phyloP scores from a whole-genome alignment of 495 filamentous ascomycete species.

The Neurospora tetraspora region DNA sequence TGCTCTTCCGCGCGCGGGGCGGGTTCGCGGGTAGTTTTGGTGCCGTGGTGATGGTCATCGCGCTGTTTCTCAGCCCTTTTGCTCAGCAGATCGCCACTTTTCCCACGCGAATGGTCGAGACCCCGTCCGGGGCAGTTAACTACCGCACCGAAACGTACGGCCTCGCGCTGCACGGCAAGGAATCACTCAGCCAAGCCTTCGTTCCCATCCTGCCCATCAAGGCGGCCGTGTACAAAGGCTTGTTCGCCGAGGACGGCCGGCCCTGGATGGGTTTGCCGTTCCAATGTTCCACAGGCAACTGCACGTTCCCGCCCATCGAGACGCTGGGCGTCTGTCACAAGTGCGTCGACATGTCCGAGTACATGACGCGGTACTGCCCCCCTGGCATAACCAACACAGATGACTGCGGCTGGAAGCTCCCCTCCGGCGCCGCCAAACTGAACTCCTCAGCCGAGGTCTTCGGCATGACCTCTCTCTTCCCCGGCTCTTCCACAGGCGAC shows the following conservation, averaged over 20 bases:
- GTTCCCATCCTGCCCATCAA: slow-evolving; percentile 24
- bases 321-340: slow-evolving; percentile 19
- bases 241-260: slow-evolving; percentile 20
- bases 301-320: slow-evolving; percentile 18
- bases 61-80: slow-evolving; percentile 20
- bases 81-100: slow-evolving; percentile 17
- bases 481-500: slow-evolving; percentile 3
- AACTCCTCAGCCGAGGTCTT: slow-evolving; percentile 12
- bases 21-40: slow-evolving; percentile 29
- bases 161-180: background rate
- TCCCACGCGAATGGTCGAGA: slow-evolving; percentile 3
- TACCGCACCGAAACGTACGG: slow-evolving; percentile 2
- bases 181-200: slow-evolving; percentile 7
- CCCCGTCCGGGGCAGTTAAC: slow-evolving; percentile 3
- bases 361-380: slow-evolving; percentile 14
- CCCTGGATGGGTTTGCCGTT: slow-evolving; percentile 13
- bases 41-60: slow-evolving; percentile 30
- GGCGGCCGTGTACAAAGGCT: slow-evolving; percentile 23
- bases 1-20: slow-evolving; percentile 19
- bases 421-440: slow-evolving; percentile 12
- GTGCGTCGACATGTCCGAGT: slow-evolving; percentile 20
- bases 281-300: slow-evolving; percentile 19
- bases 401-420: slow-evolving; percentile 15
- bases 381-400: background rate
- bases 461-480: slow-evolving; percentile 18